Evolutionary conservation across 306 rosid genomes (phyloP), one percentile per base, ranked within the genome.

Genomic region (Elaeagnus macrophylla): DNA sequence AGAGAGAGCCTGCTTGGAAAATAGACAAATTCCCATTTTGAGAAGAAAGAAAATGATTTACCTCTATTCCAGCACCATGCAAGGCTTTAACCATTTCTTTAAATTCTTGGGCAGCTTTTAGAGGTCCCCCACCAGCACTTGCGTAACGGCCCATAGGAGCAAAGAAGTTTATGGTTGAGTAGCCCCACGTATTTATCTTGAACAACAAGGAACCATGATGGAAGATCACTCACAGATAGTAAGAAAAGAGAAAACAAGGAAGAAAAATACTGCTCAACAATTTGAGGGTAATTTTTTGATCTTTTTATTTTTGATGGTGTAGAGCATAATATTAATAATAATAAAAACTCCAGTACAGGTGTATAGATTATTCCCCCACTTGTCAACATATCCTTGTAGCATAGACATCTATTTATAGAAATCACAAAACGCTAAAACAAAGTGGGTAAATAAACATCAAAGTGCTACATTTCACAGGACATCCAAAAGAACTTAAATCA

Each of bases 111-210:
- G 95, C 82, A 71, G 99, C 96, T 66, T 75, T 86, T 67, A 81
- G 53, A 37, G 99, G 79, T 64, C 97, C 96, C 65, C 96, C 96
- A 51, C 99, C 96, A 69, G 81, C 82, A 82, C 96, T 86, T 20
- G 95, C 87, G 75, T 91, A 91, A 71, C 99, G 96, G 72, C 89
- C 86, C 96, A 86, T 87, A 35, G 99, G 99, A 51, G 99, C 76
- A 74, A 91, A 91, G 76, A 91, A 91, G 75, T 91, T 91, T 67
- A 83, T 78, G 56, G 99, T 91, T 7, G 99, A 91, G 72, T 91
- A 91, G 59, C 99, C 97, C 99, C 99, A 91, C 14, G 95, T 86
- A 75, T 91, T 91, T 66, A 87, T 84, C 99, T 91, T 72, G 39
- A 57, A 52, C 57, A 72, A 48, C 56, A 15, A 67, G 40, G 50